Percentiles rank a stretch among this genome's conserved stretches.
These are phyloP conservation scores for Rugosomyces carneus DNA, from an alignment of 1,284 basidiomycete genomes.

Conservation along the genomic window DNA sequence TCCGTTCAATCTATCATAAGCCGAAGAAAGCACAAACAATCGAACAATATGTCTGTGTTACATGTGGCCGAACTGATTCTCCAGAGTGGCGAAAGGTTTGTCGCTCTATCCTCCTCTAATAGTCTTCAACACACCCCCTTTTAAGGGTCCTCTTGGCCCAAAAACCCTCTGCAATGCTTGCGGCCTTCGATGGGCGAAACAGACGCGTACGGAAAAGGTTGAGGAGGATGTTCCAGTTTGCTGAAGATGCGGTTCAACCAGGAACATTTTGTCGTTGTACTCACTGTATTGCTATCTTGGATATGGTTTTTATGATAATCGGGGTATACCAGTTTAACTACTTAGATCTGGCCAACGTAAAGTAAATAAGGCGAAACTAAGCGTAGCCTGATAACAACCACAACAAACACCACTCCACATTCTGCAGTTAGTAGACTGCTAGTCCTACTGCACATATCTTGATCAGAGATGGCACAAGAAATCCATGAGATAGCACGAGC, in stretches of 20 bases:
- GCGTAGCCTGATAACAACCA: no score
- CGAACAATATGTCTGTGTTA: slow-evolving; percentile 72
- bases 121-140: slow-evolving; percentile 4
- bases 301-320: no score
- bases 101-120: slow-evolving; percentile 4
- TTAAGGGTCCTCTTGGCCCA: slow-evolving; percentile 71
- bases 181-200: slow-evolving; percentile 79
- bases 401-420: slow-evolving; percentile 8
- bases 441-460: slow-evolving; percentile 55
- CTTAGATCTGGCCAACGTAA: no score
- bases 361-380: no score
- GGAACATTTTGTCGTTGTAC: no score
- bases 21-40: slow-evolving; percentile 43
- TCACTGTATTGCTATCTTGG: no score
- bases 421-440: slow-evolving; percentile 69
- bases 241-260: neutral
- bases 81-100: slow-evolving; percentile 81
- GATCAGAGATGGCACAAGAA: slow-evolving; percentile 67
- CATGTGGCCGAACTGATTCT: slow-evolving; percentile 75
- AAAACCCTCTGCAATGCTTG: slow-evolving; percentile 89
- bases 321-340: no score
- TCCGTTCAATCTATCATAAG: slow-evolving; percentile 20
- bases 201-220: slow-evolving; percentile 26
- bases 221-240: slow-evolving; percentile 19
- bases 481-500: slow-evolving; percentile 74